These are phyloP conservation scores for Pseudocercospora ulei DNA, from an alignment of 2,329 filamentous ascomycete genomes.

Conservation along the genomic window DNA sequence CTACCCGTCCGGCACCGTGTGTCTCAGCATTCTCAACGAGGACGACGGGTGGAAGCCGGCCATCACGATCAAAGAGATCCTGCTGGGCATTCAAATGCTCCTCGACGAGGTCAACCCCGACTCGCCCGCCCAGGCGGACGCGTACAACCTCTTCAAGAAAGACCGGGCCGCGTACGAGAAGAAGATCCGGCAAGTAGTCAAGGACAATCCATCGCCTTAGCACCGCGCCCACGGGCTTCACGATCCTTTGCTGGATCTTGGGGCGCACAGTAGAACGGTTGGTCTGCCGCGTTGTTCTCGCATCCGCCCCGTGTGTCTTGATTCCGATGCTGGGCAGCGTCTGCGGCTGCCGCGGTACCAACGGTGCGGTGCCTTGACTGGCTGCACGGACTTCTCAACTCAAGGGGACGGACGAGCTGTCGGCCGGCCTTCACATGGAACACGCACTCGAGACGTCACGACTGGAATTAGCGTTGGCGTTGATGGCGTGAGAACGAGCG, in stretches of 20 bases:
- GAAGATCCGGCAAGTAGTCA: constrained; percentile 75
- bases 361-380: constrained; percentile 1
- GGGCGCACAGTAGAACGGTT: too few relatives aligned
- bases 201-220: constrained; percentile 68
- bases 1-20: constrained; percentile 95
- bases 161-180: constrained; percentile 79
- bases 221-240: constrained; percentile 1
- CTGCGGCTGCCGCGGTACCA: too few relatives aligned
- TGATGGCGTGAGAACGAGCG: constrained; percentile 7
- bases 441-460: too few relatives aligned
- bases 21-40: constrained; percentile 92
- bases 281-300: too few relatives aligned
- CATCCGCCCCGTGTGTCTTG: too few relatives aligned
- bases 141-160: constrained; percentile 93
- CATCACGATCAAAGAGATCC: constrained; percentile 96
- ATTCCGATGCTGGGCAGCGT: too few relatives aligned
- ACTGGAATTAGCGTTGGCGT: constrained; percentile 11
- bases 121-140: constrained; percentile 90
- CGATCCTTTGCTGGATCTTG: too few relatives aligned
- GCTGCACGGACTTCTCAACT: too few relatives aligned
- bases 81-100: constrained; percentile 89
- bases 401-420: too few relatives aligned
- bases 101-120: constrained; percentile 96
- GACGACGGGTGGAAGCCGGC: constrained; percentile 98
- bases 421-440: too few relatives aligned